A percentile compares a stretch with the other conserved stretches of the same genome.
phyloP scores from a whole-genome alignment of 257 asterid genomes.

The Ocimum tenuiflorum region DNA sequence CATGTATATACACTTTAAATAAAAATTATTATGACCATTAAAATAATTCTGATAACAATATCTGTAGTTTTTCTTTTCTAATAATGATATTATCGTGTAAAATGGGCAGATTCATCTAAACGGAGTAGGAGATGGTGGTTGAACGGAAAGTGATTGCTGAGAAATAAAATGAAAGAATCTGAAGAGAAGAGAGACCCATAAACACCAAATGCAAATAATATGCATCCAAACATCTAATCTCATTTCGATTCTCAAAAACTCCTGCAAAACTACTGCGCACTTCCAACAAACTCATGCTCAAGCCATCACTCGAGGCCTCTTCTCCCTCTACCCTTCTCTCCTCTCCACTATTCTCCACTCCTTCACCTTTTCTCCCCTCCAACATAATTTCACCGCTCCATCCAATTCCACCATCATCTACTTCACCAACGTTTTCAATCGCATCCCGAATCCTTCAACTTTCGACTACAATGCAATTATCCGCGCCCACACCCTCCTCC shows the following conservation, averaged over 20 bases:
- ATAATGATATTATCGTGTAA: too few species aligned
- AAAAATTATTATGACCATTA: too few species aligned
- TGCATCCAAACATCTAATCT: conserved; percentile 11
- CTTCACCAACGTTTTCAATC: conserved; percentile 45
- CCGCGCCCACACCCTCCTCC: conserved; percentile 51
- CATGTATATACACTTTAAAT: too few species aligned
- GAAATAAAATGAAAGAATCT: too few species aligned
- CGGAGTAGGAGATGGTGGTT: too few species aligned
- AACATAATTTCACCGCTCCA: background rate
- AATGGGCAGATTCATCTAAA: too few species aligned
- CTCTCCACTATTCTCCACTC: conserved; percentile 58
- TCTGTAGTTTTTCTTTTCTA: too few species aligned
- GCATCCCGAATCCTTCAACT: conserved; percentile 49
- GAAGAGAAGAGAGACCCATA: too few species aligned
- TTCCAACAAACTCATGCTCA: conserved; percentile 7
- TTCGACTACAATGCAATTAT: conserved; percentile 60
- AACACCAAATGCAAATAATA: background rate
- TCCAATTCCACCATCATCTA: conserved; percentile 18
- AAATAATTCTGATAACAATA: too few species aligned
- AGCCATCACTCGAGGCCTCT: conserved; percentile 14
- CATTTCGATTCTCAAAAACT: background rate
- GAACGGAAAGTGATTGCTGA: too few species aligned
- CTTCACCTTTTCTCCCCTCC: conserved; percentile 29
- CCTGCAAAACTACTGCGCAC: background rate
- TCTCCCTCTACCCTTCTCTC: conserved; percentile 35